These are phyloP conservation scores for Grosmannia penicillata DNA, from an alignment of 2,329 filamentous ascomycete genomes.

Conservation along the genomic window DNA sequence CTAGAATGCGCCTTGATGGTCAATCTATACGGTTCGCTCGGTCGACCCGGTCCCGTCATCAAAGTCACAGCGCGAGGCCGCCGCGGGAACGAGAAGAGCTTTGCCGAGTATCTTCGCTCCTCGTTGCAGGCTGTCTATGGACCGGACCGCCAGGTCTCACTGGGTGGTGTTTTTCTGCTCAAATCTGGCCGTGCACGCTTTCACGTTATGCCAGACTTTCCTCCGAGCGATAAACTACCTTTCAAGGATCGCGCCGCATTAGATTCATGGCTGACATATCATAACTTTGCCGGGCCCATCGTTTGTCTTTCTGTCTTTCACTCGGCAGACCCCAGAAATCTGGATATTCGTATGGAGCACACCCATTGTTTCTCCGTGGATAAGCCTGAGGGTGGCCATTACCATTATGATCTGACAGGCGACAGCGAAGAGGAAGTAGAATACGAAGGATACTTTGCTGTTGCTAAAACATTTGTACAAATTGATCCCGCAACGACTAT, in stretches of 20 bases:
- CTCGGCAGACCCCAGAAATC: slow-evolving; percentile 21
- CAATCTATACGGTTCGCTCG: slow-evolving; percentile 24
- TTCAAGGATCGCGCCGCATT: slow-evolving; percentile 17
- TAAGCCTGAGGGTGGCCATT: slow-evolving; percentile 23
- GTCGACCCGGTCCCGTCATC: slow-evolving; percentile 18
- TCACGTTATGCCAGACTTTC: slow-evolving; percentile 31
- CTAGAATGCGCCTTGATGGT: slow-evolving; percentile 25
- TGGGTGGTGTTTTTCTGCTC: slow-evolving; percentile 26
- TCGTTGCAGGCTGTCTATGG: slow-evolving; percentile 18
- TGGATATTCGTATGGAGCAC: slow-evolving; percentile 29
- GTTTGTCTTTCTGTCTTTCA: slow-evolving; percentile 26
- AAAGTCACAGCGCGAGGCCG: slow-evolving; percentile 20
- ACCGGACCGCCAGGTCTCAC: slow-evolving; percentile 16
- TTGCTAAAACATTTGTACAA: slow-evolving; percentile 23
- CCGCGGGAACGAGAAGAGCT: slow-evolving; percentile 15
- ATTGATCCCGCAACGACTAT: background rate
- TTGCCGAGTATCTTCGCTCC: slow-evolving; percentile 18
- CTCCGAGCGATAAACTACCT: slow-evolving; percentile 11
- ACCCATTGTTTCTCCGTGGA: slow-evolving; percentile 26
- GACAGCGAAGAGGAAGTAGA: slow-evolving; percentile 18
- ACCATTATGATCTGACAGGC: slow-evolving; percentile 22
- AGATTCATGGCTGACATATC: slow-evolving; percentile 24
- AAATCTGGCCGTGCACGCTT: slow-evolving; percentile 20
- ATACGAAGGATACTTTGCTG: slow-evolving; percentile 31
- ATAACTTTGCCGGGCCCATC: slow-evolving; percentile 20